A percentile compares a stretch with the other conserved stretches of the same genome.
Conservation (phyloP, 768 basidiomycete genomes). For the Panellus pusillus region DNA sequence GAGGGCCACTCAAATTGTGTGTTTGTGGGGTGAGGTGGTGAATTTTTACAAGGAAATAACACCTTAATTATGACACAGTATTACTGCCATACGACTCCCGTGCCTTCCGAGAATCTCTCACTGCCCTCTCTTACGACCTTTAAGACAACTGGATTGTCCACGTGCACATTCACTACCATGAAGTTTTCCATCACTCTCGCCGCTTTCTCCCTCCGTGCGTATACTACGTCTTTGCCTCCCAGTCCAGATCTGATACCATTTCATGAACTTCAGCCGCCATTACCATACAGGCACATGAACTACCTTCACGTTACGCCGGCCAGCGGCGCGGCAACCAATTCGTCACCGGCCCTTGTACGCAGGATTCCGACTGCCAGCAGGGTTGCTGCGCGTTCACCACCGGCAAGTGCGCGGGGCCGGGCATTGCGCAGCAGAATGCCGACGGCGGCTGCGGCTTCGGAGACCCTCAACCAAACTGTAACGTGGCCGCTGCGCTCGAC, state of each 20-base stretch:
- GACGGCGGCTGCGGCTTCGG: conserved; percentile 25
- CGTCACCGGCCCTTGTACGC: conserved; percentile 20
- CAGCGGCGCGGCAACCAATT: conserved; percentile 18
- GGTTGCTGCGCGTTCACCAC: conserved; percentile 24
- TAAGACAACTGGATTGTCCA: no score
- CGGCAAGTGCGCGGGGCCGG: conserved; percentile 25
- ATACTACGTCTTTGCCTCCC: background rate
- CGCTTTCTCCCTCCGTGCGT: conserved; percentile 11
- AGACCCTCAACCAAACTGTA: conserved; percentile 19
- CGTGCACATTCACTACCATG: conserved; percentile 4
- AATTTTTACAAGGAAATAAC: no score
- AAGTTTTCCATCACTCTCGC: conserved; percentile 16
- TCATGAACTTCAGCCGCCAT: conserved; percentile 1
- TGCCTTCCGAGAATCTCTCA: no score
- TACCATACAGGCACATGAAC: conserved; percentile 4
- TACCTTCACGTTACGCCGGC: conserved; percentile 1
- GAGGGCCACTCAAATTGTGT: no score
- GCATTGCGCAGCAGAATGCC: conserved; percentile 22
- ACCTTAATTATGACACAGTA: no score
- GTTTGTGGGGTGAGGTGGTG: no score
- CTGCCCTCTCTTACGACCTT: no score
- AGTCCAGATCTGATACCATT: background rate
- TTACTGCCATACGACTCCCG: no score
- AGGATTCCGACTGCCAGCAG: conserved; percentile 22
- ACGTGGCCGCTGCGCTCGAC: conserved; percentile 18